Conservation (phyloP, 768 basidiomycete genomes). For the Boletus vinaceobasis region DNA sequence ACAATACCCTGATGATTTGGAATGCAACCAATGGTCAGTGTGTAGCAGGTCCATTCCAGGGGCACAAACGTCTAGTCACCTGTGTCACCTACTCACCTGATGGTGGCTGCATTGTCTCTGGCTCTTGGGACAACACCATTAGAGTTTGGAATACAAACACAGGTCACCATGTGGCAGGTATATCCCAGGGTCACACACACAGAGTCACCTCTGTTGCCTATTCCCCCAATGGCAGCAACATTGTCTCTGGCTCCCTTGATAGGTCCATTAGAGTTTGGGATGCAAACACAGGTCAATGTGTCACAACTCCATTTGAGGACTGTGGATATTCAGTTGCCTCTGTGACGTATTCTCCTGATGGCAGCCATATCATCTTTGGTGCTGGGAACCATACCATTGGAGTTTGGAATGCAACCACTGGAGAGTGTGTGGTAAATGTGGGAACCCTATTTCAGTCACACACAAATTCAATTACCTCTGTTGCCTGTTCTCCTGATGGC, state of each 20-base stretch:
- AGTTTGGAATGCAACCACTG: constrained; percentile 8
- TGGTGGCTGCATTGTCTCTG: constrained; percentile 12
- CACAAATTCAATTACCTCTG: background rate
- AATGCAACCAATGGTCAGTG: constrained; percentile 8
- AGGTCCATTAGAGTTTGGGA: constrained; percentile 7
- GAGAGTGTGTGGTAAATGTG: background rate
- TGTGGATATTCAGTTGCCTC: background rate
- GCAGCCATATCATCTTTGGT: constrained; percentile 17
- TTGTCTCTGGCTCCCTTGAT: constrained; percentile 13
- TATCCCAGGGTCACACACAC: constrained; percentile 2
- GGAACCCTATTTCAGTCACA: constrained; percentile 3
- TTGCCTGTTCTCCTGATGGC: constrained; percentile 21
- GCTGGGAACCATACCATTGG: background rate
- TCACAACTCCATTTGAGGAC: background rate
- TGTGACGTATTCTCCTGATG: constrained; percentile 20
- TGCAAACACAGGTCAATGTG: constrained; percentile 4
- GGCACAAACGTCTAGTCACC: constrained; percentile 11
- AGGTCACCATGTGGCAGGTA: background rate
- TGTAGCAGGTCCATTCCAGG: constrained; percentile 15
- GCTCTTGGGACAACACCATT: constrained; percentile 14
- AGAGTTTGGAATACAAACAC: constrained; percentile 17
- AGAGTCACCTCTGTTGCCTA: constrained; percentile 6
- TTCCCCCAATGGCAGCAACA: constrained; percentile 14
- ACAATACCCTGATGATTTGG: constrained; percentile 21
- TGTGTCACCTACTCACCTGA: constrained; percentile 16